phyloP scores from a whole-genome alignment of 768 basidiomycete genomes.

The Fibroporia radiculosa region DNA sequence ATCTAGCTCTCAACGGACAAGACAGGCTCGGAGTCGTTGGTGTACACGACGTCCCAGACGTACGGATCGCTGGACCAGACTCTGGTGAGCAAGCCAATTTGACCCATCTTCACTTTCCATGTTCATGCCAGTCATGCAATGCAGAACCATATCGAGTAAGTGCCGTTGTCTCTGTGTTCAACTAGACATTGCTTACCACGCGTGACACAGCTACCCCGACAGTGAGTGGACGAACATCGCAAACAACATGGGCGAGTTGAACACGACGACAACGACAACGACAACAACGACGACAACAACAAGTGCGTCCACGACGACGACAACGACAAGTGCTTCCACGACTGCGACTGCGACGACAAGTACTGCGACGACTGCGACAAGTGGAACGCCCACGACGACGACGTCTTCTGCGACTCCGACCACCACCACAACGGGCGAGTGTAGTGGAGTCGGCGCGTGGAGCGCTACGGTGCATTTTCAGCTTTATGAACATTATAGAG shows the following conservation, averaged over 20 bases:
- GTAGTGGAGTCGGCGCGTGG: slow-evolving; percentile 44
- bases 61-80: slow-evolving; percentile 54
- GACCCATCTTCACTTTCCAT: not conserved
- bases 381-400: slow-evolving; percentile 2
- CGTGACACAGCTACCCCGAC: slow-evolving; percentile 42
- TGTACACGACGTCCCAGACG: slow-evolving; percentile 37
- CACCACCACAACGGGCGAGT: slow-evolving; percentile 21
- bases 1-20: slow-evolving; percentile 50
- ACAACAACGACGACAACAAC: slow-evolving; percentile 12
- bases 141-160: slow-evolving; percentile 54
- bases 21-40: slow-evolving; percentile 49
- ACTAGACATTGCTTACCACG: not conserved
- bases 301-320: not conserved
- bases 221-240: slow-evolving; percentile 69
- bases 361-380: not conserved
- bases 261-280: slow-evolving; percentile 14
- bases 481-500: no score
- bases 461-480: slow-evolving; percentile 27
- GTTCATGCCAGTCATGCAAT: no score
- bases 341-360: slow-evolving; percentile 18
- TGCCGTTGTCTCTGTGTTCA: not conserved
- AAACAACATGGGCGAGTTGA: slow-evolving; percentile 43
- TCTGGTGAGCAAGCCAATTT: slow-evolving; percentile 16
- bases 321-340: slow-evolving; percentile 10
- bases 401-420: slow-evolving; percentile 19